Conservation (phyloP, 371 early-diverging fungal genomes). For the Amoeboaphelidium protococcarum region DNA sequence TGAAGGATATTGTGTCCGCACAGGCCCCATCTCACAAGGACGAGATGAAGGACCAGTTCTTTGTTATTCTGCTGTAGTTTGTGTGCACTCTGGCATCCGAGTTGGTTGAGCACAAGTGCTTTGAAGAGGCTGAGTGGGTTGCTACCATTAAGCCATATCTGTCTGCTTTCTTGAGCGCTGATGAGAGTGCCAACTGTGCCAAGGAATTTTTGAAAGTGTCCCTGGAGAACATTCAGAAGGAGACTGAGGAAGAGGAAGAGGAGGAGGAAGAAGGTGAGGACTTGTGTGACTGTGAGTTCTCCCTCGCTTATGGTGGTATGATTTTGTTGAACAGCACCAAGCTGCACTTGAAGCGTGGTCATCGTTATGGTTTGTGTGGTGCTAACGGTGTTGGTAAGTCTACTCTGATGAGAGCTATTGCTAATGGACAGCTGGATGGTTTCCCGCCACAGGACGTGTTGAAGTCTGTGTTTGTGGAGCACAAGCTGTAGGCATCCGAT, state of each 20-base stretch:
- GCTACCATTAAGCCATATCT: slow-evolving; percentile 8
- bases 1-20: neutral
- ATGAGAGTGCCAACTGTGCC: slow-evolving; percentile 7
- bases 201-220: slow-evolving; percentile 8
- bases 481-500: slow-evolving; percentile 10
- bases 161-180: slow-evolving; percentile 12
- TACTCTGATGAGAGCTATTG: slow-evolving; percentile 15
- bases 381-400: slow-evolving; percentile 21
- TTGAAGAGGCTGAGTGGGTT: slow-evolving; percentile 3
- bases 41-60: too few relatives aligned
- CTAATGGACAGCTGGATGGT: slow-evolving; percentile 1
- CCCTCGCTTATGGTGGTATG: slow-evolving; percentile 10
- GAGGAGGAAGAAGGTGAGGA: slow-evolving; percentile 12
- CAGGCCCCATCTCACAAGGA: too few relatives aligned
- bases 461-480: slow-evolving; percentile 16
- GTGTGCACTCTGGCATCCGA: neutral
- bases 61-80: too few relatives aligned
- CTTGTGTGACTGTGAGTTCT: slow-evolving; percentile 20
- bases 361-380: slow-evolving; percentile 14
- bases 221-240: slow-evolving; percentile 11
- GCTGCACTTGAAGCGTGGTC: slow-evolving; percentile 5
- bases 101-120: neutral
- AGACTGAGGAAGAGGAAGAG: slow-evolving; percentile 3
- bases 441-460: neutral
- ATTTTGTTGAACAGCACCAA: slow-evolving; percentile 8